A percentile compares a stretch with the other conserved stretches of the same genome.
Conservation (phyloP, 768 basidiomycete species). For the Pholiota molesta region DNA sequence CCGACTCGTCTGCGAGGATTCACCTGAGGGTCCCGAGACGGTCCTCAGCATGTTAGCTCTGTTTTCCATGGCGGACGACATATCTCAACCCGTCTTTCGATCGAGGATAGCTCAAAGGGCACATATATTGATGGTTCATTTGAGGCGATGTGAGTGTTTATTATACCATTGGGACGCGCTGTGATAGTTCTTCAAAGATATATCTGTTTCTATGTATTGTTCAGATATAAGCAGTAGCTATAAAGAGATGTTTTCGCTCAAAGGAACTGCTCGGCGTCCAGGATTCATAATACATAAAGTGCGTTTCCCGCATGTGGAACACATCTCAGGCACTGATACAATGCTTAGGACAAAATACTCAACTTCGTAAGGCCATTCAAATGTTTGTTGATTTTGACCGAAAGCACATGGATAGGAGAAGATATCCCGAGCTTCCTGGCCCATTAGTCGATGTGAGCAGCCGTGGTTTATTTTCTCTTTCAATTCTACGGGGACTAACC, state of each 20-base stretch:
- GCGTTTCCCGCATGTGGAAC: too few relatives aligned
- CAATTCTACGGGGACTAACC: not conserved
- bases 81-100: conserved; percentile 5
- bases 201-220: conserved; percentile 9
- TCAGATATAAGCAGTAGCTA: conserved; percentile 4
- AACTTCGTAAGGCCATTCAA: conserved; percentile 2
- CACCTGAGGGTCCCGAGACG: not conserved
- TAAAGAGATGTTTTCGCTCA: conserved; percentile 5
- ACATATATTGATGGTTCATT: not conserved
- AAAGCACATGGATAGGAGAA: conserved; percentile 11
- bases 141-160: conserved; percentile 5
- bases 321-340: not conserved
- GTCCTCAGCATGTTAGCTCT: not conserved
- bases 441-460: conserved; percentile 4
- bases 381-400: conserved; percentile 4
- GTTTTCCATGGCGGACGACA: not conserved
- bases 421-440: conserved; percentile 11
- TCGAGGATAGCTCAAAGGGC: conserved; percentile 2
- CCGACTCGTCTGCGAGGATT: conserved; percentile 1
- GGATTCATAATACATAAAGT: conserved; percentile 7
- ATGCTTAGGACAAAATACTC: conserved; percentile 4
- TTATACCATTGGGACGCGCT: not conserved
- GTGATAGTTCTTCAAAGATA: not conserved
- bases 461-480: not conserved
- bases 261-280: conserved; percentile 3